Evolutionary conservation across 163 green algal genomes (phyloP).

Genomic region (Trebouxia gelatinosa): DNA sequence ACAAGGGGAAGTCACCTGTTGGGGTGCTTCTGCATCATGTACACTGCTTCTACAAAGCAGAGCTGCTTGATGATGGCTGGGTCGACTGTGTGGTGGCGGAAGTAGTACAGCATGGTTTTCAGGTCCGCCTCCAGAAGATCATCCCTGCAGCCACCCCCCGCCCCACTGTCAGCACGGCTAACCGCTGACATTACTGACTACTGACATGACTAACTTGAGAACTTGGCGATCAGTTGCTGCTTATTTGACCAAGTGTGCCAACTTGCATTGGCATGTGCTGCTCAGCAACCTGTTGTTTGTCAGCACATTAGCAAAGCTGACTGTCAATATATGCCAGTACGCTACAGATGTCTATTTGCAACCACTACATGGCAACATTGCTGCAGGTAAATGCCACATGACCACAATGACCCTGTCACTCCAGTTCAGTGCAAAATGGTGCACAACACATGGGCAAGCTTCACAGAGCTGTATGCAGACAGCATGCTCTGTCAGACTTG

Average conservation of each 20-base stretch:
- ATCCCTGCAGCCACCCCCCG: neutral
- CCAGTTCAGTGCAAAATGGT: neutral
- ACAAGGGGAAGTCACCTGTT: conserved; percentile 23
- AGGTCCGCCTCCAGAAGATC: neutral
- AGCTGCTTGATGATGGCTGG: neutral
- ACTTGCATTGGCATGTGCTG: neutral
- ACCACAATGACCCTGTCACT: neutral
- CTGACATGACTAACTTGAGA: too few relatives aligned
- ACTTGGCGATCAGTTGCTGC: too few relatives aligned
- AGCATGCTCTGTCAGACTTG: too few relatives aligned
- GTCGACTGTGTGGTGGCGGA: conserved; percentile 13
- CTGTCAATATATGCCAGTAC: neutral
- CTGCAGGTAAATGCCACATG: neutral
- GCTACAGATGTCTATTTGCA: neutral
- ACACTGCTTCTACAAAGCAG: conserved; percentile 20
- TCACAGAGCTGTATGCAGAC: too few relatives aligned
- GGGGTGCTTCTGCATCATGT: conserved; percentile 3
- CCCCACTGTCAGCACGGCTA: too few relatives aligned
- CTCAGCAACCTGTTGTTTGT: neutral
- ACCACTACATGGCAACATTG: neutral
- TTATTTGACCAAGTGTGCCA: too few relatives aligned
- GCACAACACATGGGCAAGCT: neutral
- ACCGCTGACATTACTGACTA: too few relatives aligned
- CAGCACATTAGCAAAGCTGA: neutral
- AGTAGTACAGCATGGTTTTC: conserved; percentile 16